phyloP scores from a whole-genome alignment of 2,329 filamentous ascomycete genomes.

The Colletotrichum melonis region DNA sequence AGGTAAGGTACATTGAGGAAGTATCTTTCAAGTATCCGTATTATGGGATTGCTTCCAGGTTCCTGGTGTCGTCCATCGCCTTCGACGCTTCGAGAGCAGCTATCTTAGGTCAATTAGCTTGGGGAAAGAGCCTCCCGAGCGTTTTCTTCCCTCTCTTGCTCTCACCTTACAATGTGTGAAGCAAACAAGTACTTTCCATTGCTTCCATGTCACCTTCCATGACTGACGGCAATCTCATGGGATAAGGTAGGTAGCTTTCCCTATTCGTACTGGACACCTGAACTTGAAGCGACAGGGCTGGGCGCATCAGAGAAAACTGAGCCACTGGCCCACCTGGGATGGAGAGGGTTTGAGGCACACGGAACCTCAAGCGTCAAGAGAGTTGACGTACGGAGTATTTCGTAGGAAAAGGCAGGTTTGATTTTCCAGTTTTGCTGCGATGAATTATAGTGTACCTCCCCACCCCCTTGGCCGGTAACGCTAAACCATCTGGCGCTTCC shows the following conservation, averaged over 20 bases:
- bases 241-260: too few species aligned
- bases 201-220: neutral
- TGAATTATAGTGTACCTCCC: neutral
- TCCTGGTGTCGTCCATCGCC: neutral
- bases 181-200: neutral
- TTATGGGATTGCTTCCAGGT: neutral
- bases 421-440: neutral
- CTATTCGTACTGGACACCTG: neutral
- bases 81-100: too few species aligned
- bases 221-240: neutral
- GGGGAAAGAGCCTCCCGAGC: neutral
- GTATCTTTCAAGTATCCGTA: neutral
- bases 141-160: neutral
- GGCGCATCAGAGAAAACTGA: neutral
- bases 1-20: neutral
- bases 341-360: neutral
- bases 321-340: neutral
- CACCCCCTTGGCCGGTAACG: neutral
- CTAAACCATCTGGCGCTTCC: constrained; percentile 19
- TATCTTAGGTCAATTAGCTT: too few species aligned
- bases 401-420: neutral
- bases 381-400: neutral
- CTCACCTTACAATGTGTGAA: neutral
- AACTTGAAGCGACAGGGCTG: neutral
- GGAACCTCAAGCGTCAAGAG: neutral